A percentile compares a stretch with the other conserved stretches of the same genome.
These are phyloP conservation scores for Penicillium argentinense DNA, from an alignment of 495 filamentous ascomycete genomes.

Conservation along the genomic window DNA sequence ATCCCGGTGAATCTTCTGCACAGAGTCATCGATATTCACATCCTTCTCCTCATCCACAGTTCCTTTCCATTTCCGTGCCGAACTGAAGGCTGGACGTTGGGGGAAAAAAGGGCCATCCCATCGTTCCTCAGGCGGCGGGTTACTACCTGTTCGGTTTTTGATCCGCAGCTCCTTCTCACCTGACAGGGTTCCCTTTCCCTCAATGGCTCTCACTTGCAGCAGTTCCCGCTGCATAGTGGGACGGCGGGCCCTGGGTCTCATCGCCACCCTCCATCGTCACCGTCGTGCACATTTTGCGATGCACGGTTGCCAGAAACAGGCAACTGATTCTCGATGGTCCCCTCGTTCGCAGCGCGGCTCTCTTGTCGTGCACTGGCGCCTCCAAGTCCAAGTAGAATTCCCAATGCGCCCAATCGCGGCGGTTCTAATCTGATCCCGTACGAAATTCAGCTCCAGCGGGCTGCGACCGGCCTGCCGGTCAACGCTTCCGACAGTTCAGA, in stretches of 20 bases:
- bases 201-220: background rate
- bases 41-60: background rate
- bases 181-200: background rate
- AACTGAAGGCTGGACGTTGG: background rate
- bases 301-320: constrained; percentile 24
- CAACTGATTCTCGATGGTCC: constrained; percentile 8
- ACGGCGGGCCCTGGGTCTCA: background rate
- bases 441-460: constrained; percentile 10
- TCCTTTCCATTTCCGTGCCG: background rate
- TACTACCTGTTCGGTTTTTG: background rate
- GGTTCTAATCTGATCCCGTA: constrained; percentile 17
- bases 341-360: background rate
- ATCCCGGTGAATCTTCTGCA: constrained; percentile 4
- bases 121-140: background rate
- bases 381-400: constrained; percentile 3
- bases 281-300: background rate
- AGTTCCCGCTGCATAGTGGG: background rate
- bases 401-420: constrained; percentile 10
- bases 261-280: background rate
- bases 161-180: background rate
- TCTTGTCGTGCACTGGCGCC: constrained; percentile 10
- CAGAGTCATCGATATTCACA: constrained; percentile 2
- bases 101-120: background rate
- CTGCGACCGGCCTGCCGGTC: constrained; percentile 21
- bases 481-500: constrained; percentile 25